A percentile compares a stretch with the other conserved stretches of the same genome.
Conservation (phyloP, 306 rosid species). For the Dryas alaskensis region DNA sequence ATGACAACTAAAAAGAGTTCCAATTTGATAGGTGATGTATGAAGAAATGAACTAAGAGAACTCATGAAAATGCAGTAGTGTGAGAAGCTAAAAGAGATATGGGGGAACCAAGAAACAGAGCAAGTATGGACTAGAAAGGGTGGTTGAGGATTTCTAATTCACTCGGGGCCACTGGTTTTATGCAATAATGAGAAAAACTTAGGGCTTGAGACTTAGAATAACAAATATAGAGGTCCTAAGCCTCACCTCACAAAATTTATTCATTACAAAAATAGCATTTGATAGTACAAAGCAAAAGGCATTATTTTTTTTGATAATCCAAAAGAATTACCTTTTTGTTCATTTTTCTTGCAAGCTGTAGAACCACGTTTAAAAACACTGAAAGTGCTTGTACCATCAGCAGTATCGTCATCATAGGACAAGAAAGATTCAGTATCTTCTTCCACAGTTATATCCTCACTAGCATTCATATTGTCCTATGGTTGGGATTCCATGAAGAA, state of each 20-base stretch:
- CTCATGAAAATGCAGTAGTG: neutral
- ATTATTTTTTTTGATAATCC: neutral
- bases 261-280: slow-evolving; percentile 1
- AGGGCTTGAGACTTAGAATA: neutral
- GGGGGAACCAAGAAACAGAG: too few relatives aligned
- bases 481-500: slow-evolving; percentile 20
- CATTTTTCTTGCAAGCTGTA: slow-evolving; percentile 21
- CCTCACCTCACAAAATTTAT: neutral
- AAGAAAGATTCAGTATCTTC: slow-evolving; percentile 39
- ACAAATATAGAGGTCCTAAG: neutral
- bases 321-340: slow-evolving; percentile 35
- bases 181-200: neutral
- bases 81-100: neutral
- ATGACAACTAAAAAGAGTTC: too few relatives aligned
- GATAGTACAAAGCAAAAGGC: neutral
- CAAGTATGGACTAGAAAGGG: neutral
- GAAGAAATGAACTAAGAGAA: too few relatives aligned
- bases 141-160: neutral
- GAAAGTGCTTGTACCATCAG: slow-evolving; percentile 34
- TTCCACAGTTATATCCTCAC: slow-evolving; percentile 21
- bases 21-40: too few relatives aligned
- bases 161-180: neutral
- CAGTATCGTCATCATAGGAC: slow-evolving; percentile 38
- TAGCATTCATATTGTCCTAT: slow-evolving; percentile 33
- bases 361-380: slow-evolving; percentile 34